A percentile compares a stretch with the other conserved stretches of the same genome.
Evolutionary conservation across 805 yeast species (phyloP).

Genomic region (Jamesozyma piceae): DNA sequence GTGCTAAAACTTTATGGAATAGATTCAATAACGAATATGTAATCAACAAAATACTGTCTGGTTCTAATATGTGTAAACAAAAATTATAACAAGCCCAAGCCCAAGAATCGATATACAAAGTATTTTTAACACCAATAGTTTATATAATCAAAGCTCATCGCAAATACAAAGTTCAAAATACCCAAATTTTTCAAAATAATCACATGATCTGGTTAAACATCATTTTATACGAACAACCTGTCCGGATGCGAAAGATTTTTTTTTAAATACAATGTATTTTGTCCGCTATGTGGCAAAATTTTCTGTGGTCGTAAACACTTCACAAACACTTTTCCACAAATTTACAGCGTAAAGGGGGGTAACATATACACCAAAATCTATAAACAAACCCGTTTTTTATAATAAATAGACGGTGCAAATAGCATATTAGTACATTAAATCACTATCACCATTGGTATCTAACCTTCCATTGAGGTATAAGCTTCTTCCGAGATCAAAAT

Average conservation of each 20-base stretch:
- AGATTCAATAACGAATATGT: too few species aligned
- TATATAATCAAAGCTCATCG: neutral
- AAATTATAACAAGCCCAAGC: too few species aligned
- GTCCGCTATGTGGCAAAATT: neutral
- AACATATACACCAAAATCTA: neutral
- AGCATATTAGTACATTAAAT: neutral
- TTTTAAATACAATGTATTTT: neutral
- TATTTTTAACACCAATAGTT: neutral
- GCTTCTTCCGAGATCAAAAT: neutral
- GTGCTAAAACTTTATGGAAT: too few species aligned
- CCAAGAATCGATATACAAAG: too few species aligned
- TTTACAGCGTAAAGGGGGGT: neutral
- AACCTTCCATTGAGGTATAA: neutral
- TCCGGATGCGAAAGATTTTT: neutral
- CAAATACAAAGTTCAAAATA: neutral
- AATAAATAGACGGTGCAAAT: neutral
- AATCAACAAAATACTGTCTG: too few species aligned
- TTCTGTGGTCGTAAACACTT: neutral
- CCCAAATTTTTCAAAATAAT: neutral
- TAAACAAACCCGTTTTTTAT: neutral
- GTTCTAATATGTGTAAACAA: too few species aligned
- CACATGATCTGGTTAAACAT: neutral
- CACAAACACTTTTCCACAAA: neutral
- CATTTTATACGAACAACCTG: neutral
- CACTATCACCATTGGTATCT: neutral